Evolutionary conservation across 2,329 filamentous ascomycete species (phyloP), one percentile per base, ranked within the genome.

Genomic region (Ceratocystis variospora): DNA sequence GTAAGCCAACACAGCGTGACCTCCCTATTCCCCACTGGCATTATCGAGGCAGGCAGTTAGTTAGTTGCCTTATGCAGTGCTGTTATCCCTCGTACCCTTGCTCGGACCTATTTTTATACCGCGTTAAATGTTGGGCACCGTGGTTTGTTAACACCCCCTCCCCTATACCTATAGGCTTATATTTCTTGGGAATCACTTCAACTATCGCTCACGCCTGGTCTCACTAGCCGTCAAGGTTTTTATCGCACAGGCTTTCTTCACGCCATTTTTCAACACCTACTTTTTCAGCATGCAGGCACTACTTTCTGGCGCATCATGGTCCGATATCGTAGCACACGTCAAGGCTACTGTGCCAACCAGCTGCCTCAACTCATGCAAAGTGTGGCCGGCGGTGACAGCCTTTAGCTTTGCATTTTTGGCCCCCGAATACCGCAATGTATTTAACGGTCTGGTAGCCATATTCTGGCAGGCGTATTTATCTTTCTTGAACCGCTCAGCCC

Each of bases 401-500:
- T 87, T 96, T 73, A 92, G 82, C 74, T 95, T 96, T 72, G 85
- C 87, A n/a, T 94, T 90, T 72, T 78, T 96, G 3, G 84, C 86
- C 31, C 79, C 90, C 61, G 85, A 93, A 72, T 93, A 90, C 75
- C 80, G 92, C 63, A 89, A 85, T 71, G 81, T 96, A 17, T 94
- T 96, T 71, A 84, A 87, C 0, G 90, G 89, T 0, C 77, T 87
- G 5, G 82, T 96, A 70, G 89, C 90, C 0, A 87, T 96, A 63
- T 89, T 88, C 0, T 96, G 92, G 92, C 92, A 96, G 81, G 91
- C 90, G 0, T 96, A 96, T 79, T 73, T 96, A 71, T 89, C 86
- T 70, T 88, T 85, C 75, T 75, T 96, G 72, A 96, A 96, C 72
- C 81, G 87, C 71, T 78, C 79, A 69, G 89, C 89, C 1, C 89